A percentile compares a stretch with the other conserved stretches of the same genome.
These are phyloP conservation scores for Talaromyces sp. DNA, from an alignment of 2,329 filamentous ascomycete species.

Conservation along the genomic window DNA sequence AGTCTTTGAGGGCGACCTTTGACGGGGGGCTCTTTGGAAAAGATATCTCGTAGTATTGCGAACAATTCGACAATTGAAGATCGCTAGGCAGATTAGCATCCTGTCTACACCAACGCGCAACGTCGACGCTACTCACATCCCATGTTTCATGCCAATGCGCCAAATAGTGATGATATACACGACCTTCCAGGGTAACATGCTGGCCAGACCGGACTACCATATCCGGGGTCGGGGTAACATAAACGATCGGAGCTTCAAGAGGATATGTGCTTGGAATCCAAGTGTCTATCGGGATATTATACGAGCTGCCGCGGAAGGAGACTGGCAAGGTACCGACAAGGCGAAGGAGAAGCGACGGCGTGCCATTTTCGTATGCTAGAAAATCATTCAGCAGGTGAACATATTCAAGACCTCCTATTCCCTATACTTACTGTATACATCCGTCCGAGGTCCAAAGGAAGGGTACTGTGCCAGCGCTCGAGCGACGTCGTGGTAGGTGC, in stretches of 20 bases:
- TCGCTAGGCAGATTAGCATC: slow-evolving; percentile 53
- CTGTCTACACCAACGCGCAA: slow-evolving; percentile 15
- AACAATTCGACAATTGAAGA: slow-evolving; percentile 82
- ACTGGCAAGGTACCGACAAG: slow-evolving; percentile 89
- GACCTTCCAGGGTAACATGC: slow-evolving; percentile 89
- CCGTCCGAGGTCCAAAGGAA: slow-evolving; percentile 78
- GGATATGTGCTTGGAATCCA: slow-evolving; percentile 94
- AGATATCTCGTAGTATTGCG: slow-evolving; percentile 77
- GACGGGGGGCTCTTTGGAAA: slow-evolving; percentile 91
- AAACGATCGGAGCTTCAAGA: slow-evolving; percentile 77
- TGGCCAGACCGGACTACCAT: slow-evolving; percentile 92
- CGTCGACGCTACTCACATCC: slow-evolving; percentile 67
- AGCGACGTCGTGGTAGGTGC: slow-evolving; percentile 88
- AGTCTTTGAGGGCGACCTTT: slow-evolving; percentile 57
- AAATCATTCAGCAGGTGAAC: neutral
- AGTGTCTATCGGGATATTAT: slow-evolving; percentile 86
- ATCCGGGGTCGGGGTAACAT: slow-evolving; percentile 81
- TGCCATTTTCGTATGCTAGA: slow-evolving; percentile 82
- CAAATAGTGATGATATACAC: slow-evolving; percentile 93
- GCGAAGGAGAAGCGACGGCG: slow-evolving; percentile 80
- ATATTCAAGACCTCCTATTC: neutral
- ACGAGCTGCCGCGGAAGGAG: slow-evolving; percentile 80
- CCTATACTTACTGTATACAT: slow-evolving; percentile 78
- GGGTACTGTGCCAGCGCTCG: slow-evolving; percentile 76
- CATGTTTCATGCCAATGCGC: slow-evolving; percentile 85